These are phyloP conservation scores for Dendrobium officinale DNA, from an alignment of 106 monocot genomes.

Conservation along the genomic window DNA sequence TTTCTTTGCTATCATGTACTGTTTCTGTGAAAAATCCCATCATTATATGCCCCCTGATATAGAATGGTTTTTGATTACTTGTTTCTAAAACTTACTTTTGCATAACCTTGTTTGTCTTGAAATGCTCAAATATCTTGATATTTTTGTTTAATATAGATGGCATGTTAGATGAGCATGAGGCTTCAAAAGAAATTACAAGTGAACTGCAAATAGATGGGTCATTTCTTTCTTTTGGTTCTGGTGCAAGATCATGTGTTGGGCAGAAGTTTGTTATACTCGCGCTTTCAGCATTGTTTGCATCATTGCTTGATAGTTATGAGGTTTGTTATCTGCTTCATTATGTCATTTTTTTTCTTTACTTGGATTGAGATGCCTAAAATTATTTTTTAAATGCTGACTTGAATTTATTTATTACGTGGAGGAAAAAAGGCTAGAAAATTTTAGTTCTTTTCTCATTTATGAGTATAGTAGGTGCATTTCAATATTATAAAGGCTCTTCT, in stretches of 20 bases:
- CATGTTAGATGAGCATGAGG: neutral
- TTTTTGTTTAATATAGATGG: conserved; percentile 3
- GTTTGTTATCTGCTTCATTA: conserved; percentile 15
- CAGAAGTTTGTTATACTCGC: conserved; percentile 41
- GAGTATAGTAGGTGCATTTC: too few relatives aligned
- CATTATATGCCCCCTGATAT: too few relatives aligned
- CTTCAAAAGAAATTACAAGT: conserved; percentile 1
- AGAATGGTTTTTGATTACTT: too few relatives aligned
- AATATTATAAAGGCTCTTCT: too few relatives aligned
- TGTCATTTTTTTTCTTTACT: neutral
- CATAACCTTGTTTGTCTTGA: neutral
- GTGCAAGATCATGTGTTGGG: conserved; percentile 55
- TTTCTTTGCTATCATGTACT: too few relatives aligned
- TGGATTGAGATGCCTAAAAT: neutral
- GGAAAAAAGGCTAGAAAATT: too few relatives aligned
- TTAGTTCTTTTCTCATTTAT: too few relatives aligned
- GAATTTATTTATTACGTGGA: too few relatives aligned
- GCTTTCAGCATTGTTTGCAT: conserved; percentile 44
- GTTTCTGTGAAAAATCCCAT: too few relatives aligned
- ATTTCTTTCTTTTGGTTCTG: conserved; percentile 71
- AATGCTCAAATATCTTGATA: neutral
- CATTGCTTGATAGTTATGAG: conserved; percentile 44
- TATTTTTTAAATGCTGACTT: neutral
- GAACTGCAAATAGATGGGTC: conserved; percentile 16
- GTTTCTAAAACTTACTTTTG: neutral